Evolutionary conservation across 1,284 basidiomycete genomes (phyloP), one percentile per base, ranked within the genome.

Genomic region (Wallemia mellicola): DNA sequence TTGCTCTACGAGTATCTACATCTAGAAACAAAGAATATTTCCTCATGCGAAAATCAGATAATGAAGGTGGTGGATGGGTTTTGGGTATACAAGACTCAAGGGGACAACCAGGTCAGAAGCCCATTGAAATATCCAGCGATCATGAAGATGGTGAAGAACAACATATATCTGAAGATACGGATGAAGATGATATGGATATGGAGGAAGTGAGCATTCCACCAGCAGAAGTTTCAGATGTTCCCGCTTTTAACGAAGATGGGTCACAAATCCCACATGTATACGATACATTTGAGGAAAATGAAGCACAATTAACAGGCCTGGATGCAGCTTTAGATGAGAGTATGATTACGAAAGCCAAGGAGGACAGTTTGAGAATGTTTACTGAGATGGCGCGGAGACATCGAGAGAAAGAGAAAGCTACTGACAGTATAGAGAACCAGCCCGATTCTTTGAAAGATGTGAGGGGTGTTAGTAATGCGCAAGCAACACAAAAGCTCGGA

Each of bases 11-110:
- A 24, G 86, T 99, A 61, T 92, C 92, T 0, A 87, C 87, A 62
- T 87, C 94, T 70, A 74, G 92, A 60, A 96, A 95, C 67, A 81
- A 79, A 66, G 81, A 95, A 70, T 99, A 99, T 69, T 75, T 96
- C 3, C 75, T 99, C 54, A 76, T 96, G 58, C 91, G 91, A 73
- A 91, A 91, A 28, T 68, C 69, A 63, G 81, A 86, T 65, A 79
- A 79, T 24, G 78, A 75, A 27, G 81, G 80, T 27, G 87, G 88
- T 1, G 94, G 94, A 0, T 99, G 89, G 83, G 80, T 92, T 25
- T 72, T 99, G 24, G 94, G 92, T 1, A 82, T 95, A 27, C 76
- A 79, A 38, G 80, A 91, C 63, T 82, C 81, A 77, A 87, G 66
- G 1, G 38, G 38, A 17, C 9, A 84, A 78, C 2, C 73, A 76